phyloP scores from a whole-genome alignment of 2,329 filamentous ascomycete species.

The Pseudofabraea citricarpa region DNA sequence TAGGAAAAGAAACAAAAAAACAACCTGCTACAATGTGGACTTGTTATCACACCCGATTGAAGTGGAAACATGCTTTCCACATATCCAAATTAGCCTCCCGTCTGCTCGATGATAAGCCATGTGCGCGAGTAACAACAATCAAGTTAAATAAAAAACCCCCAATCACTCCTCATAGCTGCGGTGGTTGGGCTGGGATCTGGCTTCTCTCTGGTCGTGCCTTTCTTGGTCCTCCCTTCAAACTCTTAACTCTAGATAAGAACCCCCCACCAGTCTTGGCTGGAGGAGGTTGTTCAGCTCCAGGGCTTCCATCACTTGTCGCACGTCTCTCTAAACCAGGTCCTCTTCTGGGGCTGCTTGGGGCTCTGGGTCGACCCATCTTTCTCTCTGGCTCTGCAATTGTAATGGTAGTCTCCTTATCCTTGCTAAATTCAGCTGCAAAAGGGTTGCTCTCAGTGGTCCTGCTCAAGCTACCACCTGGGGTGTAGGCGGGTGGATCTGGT shows the following conservation, averaged over 20 bases:
- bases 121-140: too few relatives aligned
- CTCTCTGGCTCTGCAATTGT: conserved; percentile 35
- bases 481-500: conserved; percentile 15
- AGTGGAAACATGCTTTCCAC: too few relatives aligned
- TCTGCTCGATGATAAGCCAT: too few relatives aligned
- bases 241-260: conserved; percentile 76
- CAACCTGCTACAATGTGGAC: too few relatives aligned
- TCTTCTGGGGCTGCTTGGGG: conserved; percentile 56
- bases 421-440: conserved; percentile 77
- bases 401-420: conserved; percentile 55
- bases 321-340: conserved; percentile 53
- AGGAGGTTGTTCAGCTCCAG: conserved; percentile 33
- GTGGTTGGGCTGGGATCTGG: conserved; percentile 20
- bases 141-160: too few relatives aligned
- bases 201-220: conserved; percentile 31
- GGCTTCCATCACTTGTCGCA: conserved; percentile 52
- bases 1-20: too few relatives aligned
- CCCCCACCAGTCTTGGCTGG: conserved; percentile 34
- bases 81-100: too few relatives aligned
- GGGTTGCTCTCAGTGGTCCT: conserved; percentile 58
- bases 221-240: conserved; percentile 67
- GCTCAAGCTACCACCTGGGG: conserved; percentile 30
- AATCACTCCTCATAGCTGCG: background rate
- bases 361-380: conserved; percentile 31
- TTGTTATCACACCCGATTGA: too few relatives aligned